A percentile compares a stretch with the other conserved stretches of the same genome.
Conservation (phyloP, 1,284 basidiomycete species). For the Abortiporus biennis region DNA sequence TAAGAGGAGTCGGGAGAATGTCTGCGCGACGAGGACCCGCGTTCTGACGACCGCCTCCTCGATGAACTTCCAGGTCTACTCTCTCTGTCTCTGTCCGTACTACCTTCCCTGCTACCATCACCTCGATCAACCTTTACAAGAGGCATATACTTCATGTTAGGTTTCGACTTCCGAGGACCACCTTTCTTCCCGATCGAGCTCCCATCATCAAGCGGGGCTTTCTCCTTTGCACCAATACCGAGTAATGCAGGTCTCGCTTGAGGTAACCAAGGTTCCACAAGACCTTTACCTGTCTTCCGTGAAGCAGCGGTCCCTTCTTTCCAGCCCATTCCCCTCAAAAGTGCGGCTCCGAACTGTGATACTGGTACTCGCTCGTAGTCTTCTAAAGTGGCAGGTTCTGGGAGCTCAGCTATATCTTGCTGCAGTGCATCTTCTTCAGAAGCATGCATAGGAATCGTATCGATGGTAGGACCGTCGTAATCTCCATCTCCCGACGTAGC, state of each 20-base stretch:
- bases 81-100: slow-evolving; percentile 17
- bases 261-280: slow-evolving; percentile 77
- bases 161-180: slow-evolving; percentile 31
- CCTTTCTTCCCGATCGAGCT: slow-evolving; percentile 37
- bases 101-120: slow-evolving; percentile 17
- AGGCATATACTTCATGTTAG: slow-evolving; percentile 73
- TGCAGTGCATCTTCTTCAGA: slow-evolving; percentile 78
- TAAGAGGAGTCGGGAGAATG: slow-evolving; percentile 18
- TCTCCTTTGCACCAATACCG: slow-evolving; percentile 89
- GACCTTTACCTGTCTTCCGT: slow-evolving; percentile 30
- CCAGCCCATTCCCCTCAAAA: slow-evolving; percentile 97
- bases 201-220: slow-evolving; percentile 61
- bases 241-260: slow-evolving; percentile 75
- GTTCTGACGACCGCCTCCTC: slow-evolving; percentile 18
- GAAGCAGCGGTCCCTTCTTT: slow-evolving; percentile 74
- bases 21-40: slow-evolving; percentile 16
- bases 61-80: slow-evolving; percentile 16
- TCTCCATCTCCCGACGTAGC: slow-evolving; percentile 30
- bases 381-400: slow-evolving; percentile 69
- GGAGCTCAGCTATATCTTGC: slow-evolving; percentile 75
- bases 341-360: slow-evolving; percentile 88
- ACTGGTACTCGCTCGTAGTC: slow-evolving; percentile 93
- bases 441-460: slow-evolving; percentile 45
- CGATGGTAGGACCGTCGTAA: slow-evolving; percentile 34
- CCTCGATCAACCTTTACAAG: slow-evolving; percentile 55